Evolutionary conservation across 495 filamentous ascomycete genomes (phyloP).

Genomic region (Trichoderma gamsii): DNA sequence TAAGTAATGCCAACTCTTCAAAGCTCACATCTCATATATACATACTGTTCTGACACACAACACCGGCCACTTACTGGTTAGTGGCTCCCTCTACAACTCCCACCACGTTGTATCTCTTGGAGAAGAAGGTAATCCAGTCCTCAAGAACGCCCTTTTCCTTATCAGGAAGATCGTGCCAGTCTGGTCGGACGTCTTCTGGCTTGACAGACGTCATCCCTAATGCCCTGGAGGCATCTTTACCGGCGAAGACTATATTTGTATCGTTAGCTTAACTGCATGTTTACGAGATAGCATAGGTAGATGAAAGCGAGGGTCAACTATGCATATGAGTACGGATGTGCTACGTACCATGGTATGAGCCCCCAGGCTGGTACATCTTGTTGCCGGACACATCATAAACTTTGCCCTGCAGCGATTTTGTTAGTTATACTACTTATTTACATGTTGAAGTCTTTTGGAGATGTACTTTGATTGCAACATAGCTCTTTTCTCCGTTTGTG

Average conservation of each 20-base stretch:
- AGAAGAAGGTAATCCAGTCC: conserved; percentile 95
- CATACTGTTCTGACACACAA: background rate
- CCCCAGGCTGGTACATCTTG: conserved; percentile 72
- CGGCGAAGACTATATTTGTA: conserved; percentile 75
- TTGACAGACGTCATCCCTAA: conserved; percentile 83
- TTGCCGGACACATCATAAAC: conserved; percentile 93
- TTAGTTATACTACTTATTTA: conserved; percentile 9
- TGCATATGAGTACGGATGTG: background rate
- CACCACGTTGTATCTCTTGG: conserved; percentile 90
- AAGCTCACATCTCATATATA: background rate
- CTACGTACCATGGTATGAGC: conserved; percentile 72
- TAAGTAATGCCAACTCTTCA: background rate
- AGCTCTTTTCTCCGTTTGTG: conserved; percentile 60
- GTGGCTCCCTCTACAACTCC: conserved; percentile 64
- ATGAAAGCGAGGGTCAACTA: background rate
- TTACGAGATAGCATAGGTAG: background rate
- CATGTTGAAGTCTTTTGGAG: background rate
- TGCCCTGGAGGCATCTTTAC: conserved; percentile 88
- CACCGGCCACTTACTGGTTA: conserved; percentile 31
- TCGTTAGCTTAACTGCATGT: background rate
- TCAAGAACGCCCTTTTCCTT: conserved; percentile 78
- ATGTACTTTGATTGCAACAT: conserved; percentile 82
- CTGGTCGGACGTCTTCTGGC: conserved; percentile 70
- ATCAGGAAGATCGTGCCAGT: conserved; percentile 81
- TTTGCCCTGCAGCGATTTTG: conserved; percentile 50